Conservation (phyloP, 2,329 filamentous ascomycete species). For the Hirsutella minnesotensis region DNA sequence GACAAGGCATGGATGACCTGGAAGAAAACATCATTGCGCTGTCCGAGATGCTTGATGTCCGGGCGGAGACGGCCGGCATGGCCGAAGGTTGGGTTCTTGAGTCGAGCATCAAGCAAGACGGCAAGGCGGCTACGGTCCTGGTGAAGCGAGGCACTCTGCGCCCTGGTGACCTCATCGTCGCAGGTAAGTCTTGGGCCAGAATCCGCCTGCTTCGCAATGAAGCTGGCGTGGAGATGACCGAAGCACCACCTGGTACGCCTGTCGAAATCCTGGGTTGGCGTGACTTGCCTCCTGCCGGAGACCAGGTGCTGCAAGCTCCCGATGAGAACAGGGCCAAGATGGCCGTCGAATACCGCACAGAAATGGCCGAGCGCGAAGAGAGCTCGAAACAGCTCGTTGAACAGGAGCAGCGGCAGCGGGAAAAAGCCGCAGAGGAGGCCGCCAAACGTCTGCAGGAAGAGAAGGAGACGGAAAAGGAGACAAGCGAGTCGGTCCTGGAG, state of each 20-base stretch:
- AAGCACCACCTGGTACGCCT: conserved; percentile 77
- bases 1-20: conserved; percentile 78
- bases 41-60: conserved; percentile 81
- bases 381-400: conserved; percentile 74
- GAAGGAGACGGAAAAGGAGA: conserved; percentile 21
- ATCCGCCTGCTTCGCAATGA: conserved; percentile 81
- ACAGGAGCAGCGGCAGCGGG: conserved; percentile 49
- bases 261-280: conserved; percentile 95
- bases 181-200: conserved; percentile 77
- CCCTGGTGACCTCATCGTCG: conserved; percentile 71
- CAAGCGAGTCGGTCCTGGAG: conserved; percentile 14
- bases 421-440: conserved; percentile 31
- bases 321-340: conserved; percentile 68
- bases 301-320: conserved; percentile 72
- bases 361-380: conserved; percentile 58
- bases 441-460: conserved; percentile 23
- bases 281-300: conserved; percentile 68
- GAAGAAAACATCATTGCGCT: conserved; percentile 83
- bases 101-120: conserved; percentile 73
- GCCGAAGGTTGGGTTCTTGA: conserved; percentile 93
- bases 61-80: conserved; percentile 63
- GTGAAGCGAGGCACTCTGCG: conserved; percentile 79
- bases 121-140: conserved; percentile 79
- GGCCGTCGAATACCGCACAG: conserved; percentile 65
- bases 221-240: conserved; percentile 56